Percentiles rank a stretch among this genome's conserved stretches.
Conservation (phyloP, 2,329 filamentous ascomycete genomes). For the Neurospora sp. region DNA sequence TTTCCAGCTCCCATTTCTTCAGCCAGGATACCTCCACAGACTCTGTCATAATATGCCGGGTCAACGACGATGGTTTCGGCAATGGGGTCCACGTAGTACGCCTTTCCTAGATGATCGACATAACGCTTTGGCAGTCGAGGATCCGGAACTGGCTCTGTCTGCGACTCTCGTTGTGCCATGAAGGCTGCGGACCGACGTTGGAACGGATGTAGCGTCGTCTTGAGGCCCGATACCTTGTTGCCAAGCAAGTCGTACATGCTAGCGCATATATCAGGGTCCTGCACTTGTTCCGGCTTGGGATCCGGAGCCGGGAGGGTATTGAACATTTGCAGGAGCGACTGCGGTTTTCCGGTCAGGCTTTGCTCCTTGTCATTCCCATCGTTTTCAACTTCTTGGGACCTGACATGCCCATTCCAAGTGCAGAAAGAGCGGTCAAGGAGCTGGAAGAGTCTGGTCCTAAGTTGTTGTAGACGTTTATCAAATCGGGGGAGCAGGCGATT, state of each 20-base stretch:
- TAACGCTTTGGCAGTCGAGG: conserved; percentile 53
- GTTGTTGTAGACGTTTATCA: conserved; percentile 31
- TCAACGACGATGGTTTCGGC: conserved; percentile 51
- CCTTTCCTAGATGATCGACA: conserved; percentile 47
- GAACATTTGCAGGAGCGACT: conserved; percentile 60
- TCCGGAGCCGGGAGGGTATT: conserved; percentile 61
- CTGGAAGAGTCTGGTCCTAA: conserved; percentile 38
- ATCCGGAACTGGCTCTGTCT: conserved; percentile 56
- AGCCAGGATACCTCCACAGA: conserved; percentile 66
- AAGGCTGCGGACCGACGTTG: conserved; percentile 69
- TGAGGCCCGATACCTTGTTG: conserved; percentile 45
- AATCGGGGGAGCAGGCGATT: conserved; percentile 41
- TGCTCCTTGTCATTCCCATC: conserved; percentile 21
- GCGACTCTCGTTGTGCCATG: conserved; percentile 74
- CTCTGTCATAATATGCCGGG: conserved; percentile 63
- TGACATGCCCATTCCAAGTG: conserved; percentile 43
- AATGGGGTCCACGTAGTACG: conserved; percentile 62
- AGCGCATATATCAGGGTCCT: conserved; percentile 38
- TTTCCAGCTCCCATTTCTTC: conserved; percentile 81
- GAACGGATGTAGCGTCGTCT: conserved; percentile 61
- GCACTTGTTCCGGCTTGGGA: conserved; percentile 40
- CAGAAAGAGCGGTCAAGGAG: conserved; percentile 43
- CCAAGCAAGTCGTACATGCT: conserved; percentile 47
- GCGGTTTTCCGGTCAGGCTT: conserved; percentile 15
- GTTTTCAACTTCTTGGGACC: conserved; percentile 29